These are phyloP conservation scores for Geoglossum glabrum DNA, from an alignment of 495 filamentous ascomycete genomes.

Conservation along the genomic window DNA sequence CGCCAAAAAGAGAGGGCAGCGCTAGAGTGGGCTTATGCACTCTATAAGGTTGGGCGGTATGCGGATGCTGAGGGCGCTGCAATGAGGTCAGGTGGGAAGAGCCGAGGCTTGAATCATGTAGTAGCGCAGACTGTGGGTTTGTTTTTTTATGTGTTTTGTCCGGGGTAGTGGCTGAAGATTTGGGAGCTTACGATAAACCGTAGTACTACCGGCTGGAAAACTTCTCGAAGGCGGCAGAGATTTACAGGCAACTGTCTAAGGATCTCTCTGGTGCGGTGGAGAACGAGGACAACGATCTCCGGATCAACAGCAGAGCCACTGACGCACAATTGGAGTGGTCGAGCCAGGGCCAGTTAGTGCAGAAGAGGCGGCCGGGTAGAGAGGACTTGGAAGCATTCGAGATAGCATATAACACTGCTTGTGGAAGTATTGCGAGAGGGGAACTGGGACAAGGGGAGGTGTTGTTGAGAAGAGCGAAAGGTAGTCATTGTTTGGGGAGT, in stretches of 20 bases:
- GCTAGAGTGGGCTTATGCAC: slow-evolving; percentile 73
- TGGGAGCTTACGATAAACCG: background rate
- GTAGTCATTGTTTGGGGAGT: slow-evolving; percentile 18
- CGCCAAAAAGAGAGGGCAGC: slow-evolving; percentile 41
- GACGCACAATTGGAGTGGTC: slow-evolving; percentile 23
- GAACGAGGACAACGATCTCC: slow-evolving; percentile 67
- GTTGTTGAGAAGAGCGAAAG: slow-evolving; percentile 61
- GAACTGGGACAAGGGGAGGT: slow-evolving; percentile 56
- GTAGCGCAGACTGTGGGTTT: slow-evolving; percentile 61
- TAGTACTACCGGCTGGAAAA: slow-evolving; percentile 68
- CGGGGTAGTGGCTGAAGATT: background rate
- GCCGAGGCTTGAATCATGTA: slow-evolving; percentile 58
- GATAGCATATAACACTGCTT: slow-evolving; percentile 83
- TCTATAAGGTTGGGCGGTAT: slow-evolving; percentile 72
- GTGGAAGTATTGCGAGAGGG: slow-evolving; percentile 59
- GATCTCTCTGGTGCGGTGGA: slow-evolving; percentile 22
- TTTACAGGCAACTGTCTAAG: slow-evolving; percentile 44
- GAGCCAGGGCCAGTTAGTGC: slow-evolving; percentile 26
- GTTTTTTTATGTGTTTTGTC: background rate
- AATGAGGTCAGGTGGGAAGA: slow-evolving; percentile 22
- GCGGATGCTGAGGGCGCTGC: slow-evolving; percentile 44
- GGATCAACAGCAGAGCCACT: slow-evolving; percentile 40
- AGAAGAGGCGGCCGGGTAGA: slow-evolving; percentile 35
- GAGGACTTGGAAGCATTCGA: slow-evolving; percentile 85
- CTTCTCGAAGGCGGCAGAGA: slow-evolving; percentile 46